Evolutionary conservation across 2,329 filamentous ascomycete genomes (phyloP), one percentile per base, ranked within the genome.

Genomic region (Beauveria sp.): DNA sequence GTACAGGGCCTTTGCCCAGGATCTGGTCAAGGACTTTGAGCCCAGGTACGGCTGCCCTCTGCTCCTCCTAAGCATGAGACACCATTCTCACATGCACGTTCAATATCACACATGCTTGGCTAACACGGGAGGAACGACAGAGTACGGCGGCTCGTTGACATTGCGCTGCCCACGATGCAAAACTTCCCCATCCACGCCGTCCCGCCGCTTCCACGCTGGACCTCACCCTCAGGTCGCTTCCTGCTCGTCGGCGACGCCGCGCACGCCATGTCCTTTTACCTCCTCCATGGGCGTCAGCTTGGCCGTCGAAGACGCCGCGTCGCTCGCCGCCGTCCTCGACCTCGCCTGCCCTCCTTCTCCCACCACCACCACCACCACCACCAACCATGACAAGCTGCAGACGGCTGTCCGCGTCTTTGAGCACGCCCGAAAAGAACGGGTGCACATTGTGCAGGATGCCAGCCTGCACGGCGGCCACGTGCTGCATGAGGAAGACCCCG

Each of bases 221-320:
- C 22, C 8, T 61, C 65, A 16, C 18, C 47, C 8, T 62, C 64
- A 0, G 65, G 65, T 24, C 61, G 62, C 4, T 66, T 66, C 26
- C 51, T 58, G 4, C 52, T 66, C 10, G 38, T 65, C 22, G 65
- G 65, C 47, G 65, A 66, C 53, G 55, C 62, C 16, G 62, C 64
- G n/a, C 65, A 66, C 54, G 65, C 65, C 45, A 65, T 66, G 65
- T 60, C 63, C 5, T 66, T 65, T 30, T 65, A 63, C 50, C 58
- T 65, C 45, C 45, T 66, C 65, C 50, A 65, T 66, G 65, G 64
- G 65, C 16, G 65, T 65, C 2, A 65, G 64, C 49, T 46, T 65
- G 30, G 65, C 64, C 8, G 65, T 66, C 9, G 65, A 66, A 42
- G 64, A 66, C 24, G 64, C 65, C 38, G 65, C 52, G n/a, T 61